Evolutionary conservation across 2,329 filamentous ascomycete species (phyloP), one percentile per base, ranked within the genome.

Genomic region (Calonectria pteridis): DNA sequence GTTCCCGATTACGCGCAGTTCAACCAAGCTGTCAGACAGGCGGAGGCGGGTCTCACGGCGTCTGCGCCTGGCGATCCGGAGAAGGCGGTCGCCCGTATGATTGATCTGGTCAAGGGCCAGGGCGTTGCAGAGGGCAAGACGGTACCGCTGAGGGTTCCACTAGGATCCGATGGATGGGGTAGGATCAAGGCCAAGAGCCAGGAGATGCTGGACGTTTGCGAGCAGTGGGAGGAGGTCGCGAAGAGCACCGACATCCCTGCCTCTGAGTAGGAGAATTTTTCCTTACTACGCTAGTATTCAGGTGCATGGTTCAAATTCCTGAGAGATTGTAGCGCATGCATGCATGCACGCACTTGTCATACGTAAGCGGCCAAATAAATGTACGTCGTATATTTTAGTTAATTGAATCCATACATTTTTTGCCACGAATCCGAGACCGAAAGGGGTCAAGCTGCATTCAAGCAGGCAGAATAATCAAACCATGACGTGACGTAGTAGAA

Each of bases 131-230:
- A 74, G 2, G 83, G 83, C 0, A 83, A 71, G 55, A 67, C 53
- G 0, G 35, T 84, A 2, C 90, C 90, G 4, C 76, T 91, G 10
- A 83, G 90, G 35, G 85, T 89, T 18, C 85, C 89, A 0, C 83
- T 92, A 14, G 90, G 90, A 0, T 88, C 84, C 0, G 90, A 91
- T 81, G 88, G 88, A 0, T 91, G 88, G 79, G 77, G 79, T 1
- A 82, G 75, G 6, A 86, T 92, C 28, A 87, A 84, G 75, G 78
- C 81, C 0, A 91, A 91, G 82, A 84, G 91, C 28, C 86, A 90
- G 53, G 81, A 82, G 16, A 89, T 89, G 63, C 70, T 83, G 37
- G 85, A 88, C 75, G 86, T 87, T 6, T 86, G 88, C n/a, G 83
- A 86, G 10, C 87, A 86, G 63, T 90, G 87, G 80, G 86, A 89